phyloP scores from a whole-genome alignment of 169 alveolate species.

The Cystoisospora suis region DNA sequence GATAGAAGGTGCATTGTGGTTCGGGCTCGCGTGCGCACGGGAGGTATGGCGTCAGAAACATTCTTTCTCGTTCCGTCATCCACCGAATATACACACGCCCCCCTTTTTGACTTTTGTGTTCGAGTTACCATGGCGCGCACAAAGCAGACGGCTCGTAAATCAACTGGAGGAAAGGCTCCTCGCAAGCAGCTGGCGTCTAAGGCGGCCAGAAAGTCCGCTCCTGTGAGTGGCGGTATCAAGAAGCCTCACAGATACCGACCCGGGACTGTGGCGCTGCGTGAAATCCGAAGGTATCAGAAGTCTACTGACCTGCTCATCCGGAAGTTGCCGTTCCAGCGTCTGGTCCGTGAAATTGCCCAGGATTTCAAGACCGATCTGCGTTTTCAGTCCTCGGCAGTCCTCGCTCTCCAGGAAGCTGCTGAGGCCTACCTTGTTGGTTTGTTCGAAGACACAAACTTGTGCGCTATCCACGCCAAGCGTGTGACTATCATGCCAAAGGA shows the following conservation, averaged over 20 bases:
- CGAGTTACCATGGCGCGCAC: slow-evolving; percentile 90
- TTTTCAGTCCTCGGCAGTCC: slow-evolving; percentile 98
- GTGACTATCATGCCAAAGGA: slow-evolving; percentile 99
- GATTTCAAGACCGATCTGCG: slow-evolving; percentile 98
- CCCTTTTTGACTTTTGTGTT: background rate
- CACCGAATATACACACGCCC: background rate
- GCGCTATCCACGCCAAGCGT: slow-evolving; percentile 99
- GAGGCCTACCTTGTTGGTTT: slow-evolving; percentile 98
- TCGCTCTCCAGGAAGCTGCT: slow-evolving; percentile 99
- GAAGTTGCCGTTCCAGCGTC: slow-evolving; percentile 94
- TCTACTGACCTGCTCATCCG: slow-evolving; percentile 92
- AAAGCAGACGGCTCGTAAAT: slow-evolving; percentile 97
- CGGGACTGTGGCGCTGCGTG: slow-evolving; percentile 90
- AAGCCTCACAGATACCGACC: slow-evolving; percentile 99
- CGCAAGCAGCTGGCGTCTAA: slow-evolving; percentile 97
- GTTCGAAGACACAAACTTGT: slow-evolving; percentile 99
- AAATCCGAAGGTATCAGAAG: slow-evolving; percentile 96
- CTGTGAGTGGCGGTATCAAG: slow-evolving; percentile 95
- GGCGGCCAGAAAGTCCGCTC: slow-evolving; percentile 99
- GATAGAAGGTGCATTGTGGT: too few species aligned
- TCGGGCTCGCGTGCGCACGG: background rate
- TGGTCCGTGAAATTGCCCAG: slow-evolving; percentile 93
- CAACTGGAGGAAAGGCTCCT: slow-evolving; percentile 98
- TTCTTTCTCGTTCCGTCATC: slow-evolving; percentile 28
- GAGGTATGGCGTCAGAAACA: background rate